These are phyloP conservation scores for Scenedesmus sp. DNA, from an alignment of 163 green algal genomes.

Conservation along the genomic window DNA sequence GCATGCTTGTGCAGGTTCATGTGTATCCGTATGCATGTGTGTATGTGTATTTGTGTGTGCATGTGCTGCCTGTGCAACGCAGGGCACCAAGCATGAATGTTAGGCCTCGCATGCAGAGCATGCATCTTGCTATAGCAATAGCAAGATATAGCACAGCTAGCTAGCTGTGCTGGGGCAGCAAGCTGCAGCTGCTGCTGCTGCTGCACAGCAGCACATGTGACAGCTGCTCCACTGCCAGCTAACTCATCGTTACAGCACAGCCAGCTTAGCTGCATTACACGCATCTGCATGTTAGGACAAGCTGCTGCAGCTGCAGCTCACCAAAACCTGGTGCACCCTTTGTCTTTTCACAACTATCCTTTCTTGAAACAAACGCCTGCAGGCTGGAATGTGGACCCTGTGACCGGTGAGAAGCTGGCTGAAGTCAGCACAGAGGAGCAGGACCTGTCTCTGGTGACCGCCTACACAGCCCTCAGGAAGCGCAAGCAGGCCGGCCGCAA, in stretches of 20 bases:
- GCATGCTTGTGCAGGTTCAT: too few relatives aligned
- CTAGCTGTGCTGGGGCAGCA: neutral
- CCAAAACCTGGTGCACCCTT: too few relatives aligned
- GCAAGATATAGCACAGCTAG: neutral
- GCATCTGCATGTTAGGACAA: too few relatives aligned
- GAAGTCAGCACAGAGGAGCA: neutral
- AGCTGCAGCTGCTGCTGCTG: neutral
- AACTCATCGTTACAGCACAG: too few relatives aligned
- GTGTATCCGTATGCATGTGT: too few relatives aligned
- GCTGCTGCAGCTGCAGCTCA: too few relatives aligned
- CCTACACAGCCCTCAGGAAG: neutral
- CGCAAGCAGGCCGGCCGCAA: neutral
- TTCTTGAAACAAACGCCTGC: neutral
- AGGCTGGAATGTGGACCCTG: constrained; percentile 43
- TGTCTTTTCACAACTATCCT: too few relatives aligned
- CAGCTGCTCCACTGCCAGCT: neutral
- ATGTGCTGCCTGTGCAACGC: neutral
- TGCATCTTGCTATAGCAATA: neutral
- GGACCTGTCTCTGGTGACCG: constrained; percentile 38
- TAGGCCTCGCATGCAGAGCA: neutral
- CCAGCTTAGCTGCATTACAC: too few relatives aligned
- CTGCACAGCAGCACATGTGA: neutral
- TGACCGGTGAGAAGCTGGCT: neutral
- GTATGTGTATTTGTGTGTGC: neutral
- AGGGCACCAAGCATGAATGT: neutral